Evolutionary conservation across 306 rosid species (phyloP).

Genomic region (Comarum palustre): DNA sequence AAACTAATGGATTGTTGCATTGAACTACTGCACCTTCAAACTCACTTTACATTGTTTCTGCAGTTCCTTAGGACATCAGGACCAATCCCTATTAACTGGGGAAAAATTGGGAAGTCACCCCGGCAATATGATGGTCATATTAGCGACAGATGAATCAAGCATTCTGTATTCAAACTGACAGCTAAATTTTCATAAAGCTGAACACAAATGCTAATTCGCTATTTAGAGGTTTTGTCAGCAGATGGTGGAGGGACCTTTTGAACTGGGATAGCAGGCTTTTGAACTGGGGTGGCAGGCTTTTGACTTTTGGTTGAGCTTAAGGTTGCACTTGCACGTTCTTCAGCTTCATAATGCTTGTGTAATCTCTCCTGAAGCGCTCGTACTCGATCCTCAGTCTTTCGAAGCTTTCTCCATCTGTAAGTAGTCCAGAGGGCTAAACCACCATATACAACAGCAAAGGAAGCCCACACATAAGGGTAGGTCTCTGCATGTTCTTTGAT

Average conservation of each 20-base stretch:
- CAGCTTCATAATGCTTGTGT: conserved; percentile 51
- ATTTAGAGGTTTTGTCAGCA: conserved; percentile 36
- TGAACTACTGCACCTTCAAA: background rate
- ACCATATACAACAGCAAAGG: conserved; percentile 75
- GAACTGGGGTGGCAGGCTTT: conserved; percentile 29
- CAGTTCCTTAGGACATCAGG: background rate
- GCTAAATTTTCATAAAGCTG: background rate
- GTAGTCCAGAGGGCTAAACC: conserved; percentile 61
- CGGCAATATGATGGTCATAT: background rate
- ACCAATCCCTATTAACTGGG: background rate
- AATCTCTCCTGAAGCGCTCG: conserved; percentile 55
- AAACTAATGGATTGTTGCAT: background rate
- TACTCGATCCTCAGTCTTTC: conserved; percentile 69
- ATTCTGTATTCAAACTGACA: background rate
- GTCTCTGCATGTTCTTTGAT: conserved; percentile 65
- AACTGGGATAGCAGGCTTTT: conserved; percentile 40
- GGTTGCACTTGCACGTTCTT: conserved; percentile 35
- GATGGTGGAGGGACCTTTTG: conserved; percentile 42
- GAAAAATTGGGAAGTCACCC: conserved; percentile 3
- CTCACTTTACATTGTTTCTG: background rate
- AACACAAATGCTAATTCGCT: background rate
- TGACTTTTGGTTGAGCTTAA: background rate
- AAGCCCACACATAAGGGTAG: conserved; percentile 85
- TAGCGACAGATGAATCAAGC: background rate
- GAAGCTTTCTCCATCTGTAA: conserved; percentile 82